Base-by-base conservation (phyloP, 2,329 filamentous ascomycete species). In the Phymatotrichopsis omnivora region DNA sequence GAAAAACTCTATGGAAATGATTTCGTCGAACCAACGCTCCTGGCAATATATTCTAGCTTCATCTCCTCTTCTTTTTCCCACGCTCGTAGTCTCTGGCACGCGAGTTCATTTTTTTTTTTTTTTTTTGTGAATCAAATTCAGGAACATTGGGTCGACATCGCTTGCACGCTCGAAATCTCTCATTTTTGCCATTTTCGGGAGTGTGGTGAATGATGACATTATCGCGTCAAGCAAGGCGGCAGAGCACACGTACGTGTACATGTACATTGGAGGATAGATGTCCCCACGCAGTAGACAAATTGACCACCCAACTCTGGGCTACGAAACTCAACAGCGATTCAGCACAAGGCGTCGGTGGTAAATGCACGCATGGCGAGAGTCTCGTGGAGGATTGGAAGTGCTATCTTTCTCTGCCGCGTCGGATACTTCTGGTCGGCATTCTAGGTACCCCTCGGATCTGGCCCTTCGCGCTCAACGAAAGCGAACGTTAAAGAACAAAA, bases 1-100 rank as follows among this genome's bases (percentile, higher is more conserved):
- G 77, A 57, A 78, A 78, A 4, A 73, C 66, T 19, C 73, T 68
- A 55, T 75, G 72, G 39, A 78, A 73, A 56, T 78, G 73, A 70
- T 41, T 72, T 71, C 7, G 72, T 74, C 28, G 76, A 59, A 0
- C 70, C 69, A 4, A 69, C 70, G 56, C 66, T 64, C 32, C 58
- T 63, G 6, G 74, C 74, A 57, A 78, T 62, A 17, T 67, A 62
- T 24, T 68, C 64, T 36, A 74, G 53, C 33, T 61, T 66, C 47
- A 64, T 38, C 40, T 20, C 47, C 42, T 46, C 53, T 32, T 30
- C 32, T 12, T 23, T 19, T 12, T 29, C 24, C 25, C 47, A 49
- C 4, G 42, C 45, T 12, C 35, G 42, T 47, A 50, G 27, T 51
- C 56, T 32, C 56, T 51, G 28, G 60, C 59, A 16, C 20, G 28